Base-by-base conservation (phyloP, 1,284 basidiomycete genomes). In the Veloporphyrellus conicus region DNA sequence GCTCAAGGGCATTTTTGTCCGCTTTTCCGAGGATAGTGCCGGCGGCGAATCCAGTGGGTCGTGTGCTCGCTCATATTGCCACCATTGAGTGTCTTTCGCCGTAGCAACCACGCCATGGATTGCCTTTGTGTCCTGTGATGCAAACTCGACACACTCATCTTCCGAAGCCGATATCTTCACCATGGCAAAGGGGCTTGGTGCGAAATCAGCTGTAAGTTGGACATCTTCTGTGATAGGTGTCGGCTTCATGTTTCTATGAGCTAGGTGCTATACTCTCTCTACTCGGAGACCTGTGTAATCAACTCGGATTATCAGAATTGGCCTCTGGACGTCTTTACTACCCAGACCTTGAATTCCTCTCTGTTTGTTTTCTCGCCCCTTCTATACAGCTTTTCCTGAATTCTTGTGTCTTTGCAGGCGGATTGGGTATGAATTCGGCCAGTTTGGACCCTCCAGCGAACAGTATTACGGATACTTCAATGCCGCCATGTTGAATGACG, bases 91-190 rank as follows among this genome's bases (percentile, higher is more conserved):
- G 20, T 29, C 40, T 42, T 36, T 45, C 43, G 34, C 40, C 45
- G 38, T 52, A 89, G 86, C 79, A 23, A 76, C 70, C 2, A 89
- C 90, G 0, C 90, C 91, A 7, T 94, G 90, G 90, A 88, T 94
- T 54, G 91, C 92, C 5, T 77, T 92, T 57, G 79, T 94, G 39
- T 79, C 80, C 11, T 94, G 91, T 64, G 90, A 93, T 60, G 61
- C 63, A 45, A 90, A 92, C 63, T 77, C 82, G 20, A 88, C 87
- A 5, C 67, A 76, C 52, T 72, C 77, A 8, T 78, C 78, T 1
- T 61, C 72, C 54, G 71, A 76, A 4, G 60, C 69, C 41, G 90
- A 94, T 64, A 79, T 93, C 44, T 91, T 93, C 66, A 89, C 87
- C 0, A 71, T 90, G 33, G 90, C 88, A 11, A 71, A 77, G 36